These are phyloP conservation scores for Narthecium ossifragum DNA, from an alignment of 106 monocot genomes.

Conservation along the genomic window DNA sequence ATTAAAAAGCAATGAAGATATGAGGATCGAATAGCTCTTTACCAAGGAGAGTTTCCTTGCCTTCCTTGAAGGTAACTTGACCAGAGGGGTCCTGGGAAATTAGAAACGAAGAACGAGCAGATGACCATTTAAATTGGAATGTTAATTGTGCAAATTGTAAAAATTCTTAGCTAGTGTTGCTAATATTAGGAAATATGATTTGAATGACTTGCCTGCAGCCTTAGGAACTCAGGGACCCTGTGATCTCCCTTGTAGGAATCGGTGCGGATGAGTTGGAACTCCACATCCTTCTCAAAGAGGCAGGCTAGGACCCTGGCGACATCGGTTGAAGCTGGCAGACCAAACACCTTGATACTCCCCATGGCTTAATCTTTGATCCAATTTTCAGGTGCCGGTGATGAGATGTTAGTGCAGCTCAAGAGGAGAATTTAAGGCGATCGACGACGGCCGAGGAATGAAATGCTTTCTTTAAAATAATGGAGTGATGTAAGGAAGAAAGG, in stretches of 20 bases:
- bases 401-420: background rate
- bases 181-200: background rate
- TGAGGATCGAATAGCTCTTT: background rate
- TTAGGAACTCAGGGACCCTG: conserved; percentile 28
- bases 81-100: conserved; percentile 37
- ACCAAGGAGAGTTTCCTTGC: conserved; percentile 25
- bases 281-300: conserved; percentile 30
- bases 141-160: no score
- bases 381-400: background rate
- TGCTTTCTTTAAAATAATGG: background rate
- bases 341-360: conserved; percentile 22
- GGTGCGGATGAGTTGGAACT: conserved; percentile 30
- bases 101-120: background rate
- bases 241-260: conserved; percentile 21
- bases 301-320: conserved; percentile 30
- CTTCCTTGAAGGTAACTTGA: conserved; percentile 44
- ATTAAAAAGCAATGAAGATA: background rate
- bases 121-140: background rate
- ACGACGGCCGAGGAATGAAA: background rate
- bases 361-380: background rate
- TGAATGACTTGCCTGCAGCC: conserved; percentile 18
- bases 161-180: background rate
- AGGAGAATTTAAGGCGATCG: conserved; percentile 5
- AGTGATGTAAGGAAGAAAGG: background rate
- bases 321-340: conserved; percentile 30